Evolutionary conservation across 108 stramenopile genomes (phyloP).

Genomic region (Chaetoceros tenuissimus): DNA sequence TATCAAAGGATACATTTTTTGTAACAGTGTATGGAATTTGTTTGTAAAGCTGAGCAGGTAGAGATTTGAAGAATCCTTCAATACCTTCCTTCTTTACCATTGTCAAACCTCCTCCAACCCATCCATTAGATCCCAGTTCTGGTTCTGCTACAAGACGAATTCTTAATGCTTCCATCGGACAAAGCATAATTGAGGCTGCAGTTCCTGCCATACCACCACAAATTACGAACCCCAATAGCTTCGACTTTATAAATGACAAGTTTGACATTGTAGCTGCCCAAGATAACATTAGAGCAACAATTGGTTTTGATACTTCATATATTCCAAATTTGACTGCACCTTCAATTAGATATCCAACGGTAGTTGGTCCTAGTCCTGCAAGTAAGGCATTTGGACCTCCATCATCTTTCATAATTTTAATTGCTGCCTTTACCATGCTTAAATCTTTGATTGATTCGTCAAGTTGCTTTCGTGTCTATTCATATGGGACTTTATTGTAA

Average conservation of each 20-base stretch:
- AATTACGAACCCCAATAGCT: conserved; percentile 34
- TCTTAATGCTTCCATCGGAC: conserved; percentile 80
- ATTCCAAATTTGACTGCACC: conserved; percentile 80
- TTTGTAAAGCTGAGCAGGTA: conserved; percentile 76
- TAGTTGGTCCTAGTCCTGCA: conserved; percentile 68
- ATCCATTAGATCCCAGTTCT: conserved; percentile 38
- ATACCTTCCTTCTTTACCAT: conserved; percentile 58
- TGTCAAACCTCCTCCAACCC: conserved; percentile 32
- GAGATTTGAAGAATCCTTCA: conserved; percentile 34
- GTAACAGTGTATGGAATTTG: conserved; percentile 91
- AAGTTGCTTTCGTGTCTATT: conserved; percentile 68
- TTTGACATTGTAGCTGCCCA: conserved; percentile 21
- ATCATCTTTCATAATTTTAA: conserved; percentile 39
- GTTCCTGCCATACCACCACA: conserved; percentile 55
- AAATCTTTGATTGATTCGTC: conserved; percentile 32
- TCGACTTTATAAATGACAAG: conserved; percentile 27
- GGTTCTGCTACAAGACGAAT: conserved; percentile 83
- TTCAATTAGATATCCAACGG: conserved; percentile 71
- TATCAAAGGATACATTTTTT: conserved; percentile 83
- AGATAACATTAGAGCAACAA: conserved; percentile 18
- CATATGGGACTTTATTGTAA: too few species aligned
- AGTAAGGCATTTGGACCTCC: conserved; percentile 46
- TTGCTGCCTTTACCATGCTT: conserved; percentile 33
- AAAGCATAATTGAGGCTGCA: conserved; percentile 73
- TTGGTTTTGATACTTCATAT: conserved; percentile 80